Conservation (phyloP, 1,284 basidiomycete genomes). For the Laetiporus sulphureus region DNA sequence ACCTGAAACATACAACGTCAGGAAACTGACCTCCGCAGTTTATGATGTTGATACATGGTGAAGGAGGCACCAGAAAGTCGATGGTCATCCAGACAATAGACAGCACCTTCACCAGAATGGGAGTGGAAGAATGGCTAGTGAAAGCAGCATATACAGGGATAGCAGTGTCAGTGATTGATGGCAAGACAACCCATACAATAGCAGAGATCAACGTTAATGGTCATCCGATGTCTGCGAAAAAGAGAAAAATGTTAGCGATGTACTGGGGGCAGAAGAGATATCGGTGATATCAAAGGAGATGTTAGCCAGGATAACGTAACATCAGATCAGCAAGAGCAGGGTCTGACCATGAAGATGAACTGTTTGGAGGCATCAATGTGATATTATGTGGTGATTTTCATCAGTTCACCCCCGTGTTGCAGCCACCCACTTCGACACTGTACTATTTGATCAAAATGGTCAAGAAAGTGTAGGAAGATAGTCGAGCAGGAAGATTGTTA, state of each 20-base stretch:
- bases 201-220: conserved; percentile 6
- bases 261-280: conserved; percentile 27
- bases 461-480: background rate
- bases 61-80: conserved; percentile 33
- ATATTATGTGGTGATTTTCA: too few species aligned
- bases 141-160: conserved; percentile 30
- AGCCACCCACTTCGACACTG: too few species aligned
- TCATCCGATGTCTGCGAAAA: conserved; percentile 3
- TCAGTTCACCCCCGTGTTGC: too few species aligned
- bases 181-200: conserved; percentile 21
- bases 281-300: conserved; percentile 28
- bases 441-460: too few species aligned
- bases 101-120: conserved; percentile 18
- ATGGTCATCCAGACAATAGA: conserved; percentile 29
- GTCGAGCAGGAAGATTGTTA: conserved; percentile 9
- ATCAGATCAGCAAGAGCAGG: too few species aligned
- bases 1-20: conserved; percentile 18
- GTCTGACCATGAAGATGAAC: too few species aligned
- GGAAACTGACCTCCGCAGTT: conserved; percentile 19
- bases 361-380: too few species aligned
- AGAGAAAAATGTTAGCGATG: conserved; percentile 7
- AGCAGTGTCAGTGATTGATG: conserved; percentile 29
- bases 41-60: conserved; percentile 27
- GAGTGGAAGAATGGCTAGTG: too few species aligned
- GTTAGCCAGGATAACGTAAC: too few species aligned